phyloP scores from a whole-genome alignment of 805 yeast species.

The Myxozyma udenii region DNA sequence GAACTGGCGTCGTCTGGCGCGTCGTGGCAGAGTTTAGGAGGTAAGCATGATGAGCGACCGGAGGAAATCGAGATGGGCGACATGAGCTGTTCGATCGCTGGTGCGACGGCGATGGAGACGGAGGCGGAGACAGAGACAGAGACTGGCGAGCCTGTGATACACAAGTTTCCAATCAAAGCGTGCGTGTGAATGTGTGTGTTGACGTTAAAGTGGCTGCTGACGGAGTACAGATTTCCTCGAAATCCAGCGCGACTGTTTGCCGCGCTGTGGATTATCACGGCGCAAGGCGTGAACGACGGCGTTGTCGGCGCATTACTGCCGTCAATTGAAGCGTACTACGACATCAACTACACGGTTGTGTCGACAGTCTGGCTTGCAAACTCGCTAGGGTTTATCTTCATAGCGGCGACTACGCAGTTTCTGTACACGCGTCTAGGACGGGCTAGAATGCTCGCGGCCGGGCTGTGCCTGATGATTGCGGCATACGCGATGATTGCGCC shows the following conservation, averaged over 20 bases:
- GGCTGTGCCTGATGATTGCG: constrained; percentile 40
- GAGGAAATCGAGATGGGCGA: too few species aligned
- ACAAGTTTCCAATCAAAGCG: neutral
- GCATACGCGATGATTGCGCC: constrained; percentile 49
- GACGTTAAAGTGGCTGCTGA: neutral
- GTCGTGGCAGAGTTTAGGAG: too few species aligned
- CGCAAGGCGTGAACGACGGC: constrained; percentile 43
- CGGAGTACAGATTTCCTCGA: constrained; percentile 4
- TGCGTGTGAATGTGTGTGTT: neutral
- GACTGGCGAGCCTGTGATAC: neutral
- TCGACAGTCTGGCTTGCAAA: constrained; percentile 58
- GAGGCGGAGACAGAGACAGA: too few species aligned
- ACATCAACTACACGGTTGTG: constrained; percentile 51
- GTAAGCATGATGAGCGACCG: too few species aligned
- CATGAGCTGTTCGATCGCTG: too few species aligned
- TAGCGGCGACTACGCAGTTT: constrained; percentile 51
- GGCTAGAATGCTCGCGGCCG: constrained; percentile 43
- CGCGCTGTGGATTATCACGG: constrained; percentile 10
- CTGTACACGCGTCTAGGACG: constrained; percentile 46
- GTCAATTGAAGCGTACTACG: constrained; percentile 49
- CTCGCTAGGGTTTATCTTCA: constrained; percentile 53
- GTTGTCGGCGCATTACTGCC: constrained; percentile 61
- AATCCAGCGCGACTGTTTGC: constrained; percentile 13
- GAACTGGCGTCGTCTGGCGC: too few species aligned
- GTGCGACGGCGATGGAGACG: too few species aligned